Evolutionary conservation across 305 asterid genomes (phyloP).

Genomic region (Plantago lanceolata): DNA sequence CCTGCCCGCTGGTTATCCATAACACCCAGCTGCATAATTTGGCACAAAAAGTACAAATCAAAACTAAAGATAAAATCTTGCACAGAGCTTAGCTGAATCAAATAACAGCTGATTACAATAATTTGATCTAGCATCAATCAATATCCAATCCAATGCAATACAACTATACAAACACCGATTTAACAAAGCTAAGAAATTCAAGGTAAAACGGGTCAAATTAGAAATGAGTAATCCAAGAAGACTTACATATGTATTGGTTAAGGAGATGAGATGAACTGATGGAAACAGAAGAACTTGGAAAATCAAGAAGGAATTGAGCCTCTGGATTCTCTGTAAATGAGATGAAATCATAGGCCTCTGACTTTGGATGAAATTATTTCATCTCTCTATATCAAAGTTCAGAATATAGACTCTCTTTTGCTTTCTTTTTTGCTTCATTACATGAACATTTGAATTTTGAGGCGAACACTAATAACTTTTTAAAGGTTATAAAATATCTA

Average conservation of each 20-base stretch:
- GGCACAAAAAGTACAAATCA: constrained; percentile 19
- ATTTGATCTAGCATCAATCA: constrained; percentile 43
- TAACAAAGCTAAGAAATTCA: constrained; percentile 1
- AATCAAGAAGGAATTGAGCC: constrained; percentile 30
- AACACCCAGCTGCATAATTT: constrained; percentile 25
- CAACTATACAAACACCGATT: background rate
- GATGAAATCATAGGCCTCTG: constrained; percentile 33
- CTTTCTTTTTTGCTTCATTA: too few species aligned
- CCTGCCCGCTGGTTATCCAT: too few species aligned
- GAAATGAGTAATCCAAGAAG: constrained; percentile 14
- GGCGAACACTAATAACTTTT: too few species aligned
- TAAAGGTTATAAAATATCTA: too few species aligned
- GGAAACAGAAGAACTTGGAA: constrained; percentile 22
- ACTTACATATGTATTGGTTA: constrained; percentile 45
- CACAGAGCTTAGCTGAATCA: constrained; percentile 34
- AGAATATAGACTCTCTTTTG: too few species aligned
- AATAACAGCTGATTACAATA: constrained; percentile 14
- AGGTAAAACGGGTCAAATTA: background rate
- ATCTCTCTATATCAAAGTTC: too few species aligned
- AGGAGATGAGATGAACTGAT: constrained; percentile 29
- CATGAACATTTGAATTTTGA: too few species aligned
- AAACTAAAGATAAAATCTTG: constrained; percentile 39
- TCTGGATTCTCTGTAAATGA: constrained; percentile 48
- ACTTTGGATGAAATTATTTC: too few species aligned
- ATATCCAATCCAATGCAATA: background rate